Conservation (phyloP, 2,329 filamentous ascomycete genomes). For the Leptodontidium sp. region DNA sequence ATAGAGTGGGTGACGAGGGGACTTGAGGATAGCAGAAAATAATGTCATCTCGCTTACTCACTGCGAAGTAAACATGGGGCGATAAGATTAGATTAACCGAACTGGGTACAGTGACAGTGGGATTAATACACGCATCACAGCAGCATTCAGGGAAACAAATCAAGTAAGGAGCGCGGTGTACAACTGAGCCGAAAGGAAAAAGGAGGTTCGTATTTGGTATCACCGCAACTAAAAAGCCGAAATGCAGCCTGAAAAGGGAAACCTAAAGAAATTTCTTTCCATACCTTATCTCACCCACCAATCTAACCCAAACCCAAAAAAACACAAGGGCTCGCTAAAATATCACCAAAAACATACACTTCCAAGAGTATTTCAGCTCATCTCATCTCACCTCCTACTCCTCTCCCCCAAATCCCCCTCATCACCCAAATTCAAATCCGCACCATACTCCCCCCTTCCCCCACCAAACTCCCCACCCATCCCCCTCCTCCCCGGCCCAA, state of each 20-base stretch:
- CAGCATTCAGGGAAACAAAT: too few species aligned
- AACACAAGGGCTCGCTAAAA: background rate
- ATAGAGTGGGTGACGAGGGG: too few species aligned
- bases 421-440: background rate
- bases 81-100: too few species aligned
- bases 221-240: background rate
- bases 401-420: background rate
- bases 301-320: conserved; percentile 1
- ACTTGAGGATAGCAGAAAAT: too few species aligned
- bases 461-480: background rate
- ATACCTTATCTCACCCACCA: background rate
- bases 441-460: background rate
- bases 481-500: background rate
- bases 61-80: too few species aligned
- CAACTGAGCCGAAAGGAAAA: too few species aligned
- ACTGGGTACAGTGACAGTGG: too few species aligned
- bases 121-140: too few species aligned
- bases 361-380: background rate
- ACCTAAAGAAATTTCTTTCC: background rate
- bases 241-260: background rate
- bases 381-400: background rate
- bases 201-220: conserved; percentile 4
- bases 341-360: background rate
- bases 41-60: too few species aligned
- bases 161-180: too few species aligned